These are phyloP conservation scores for Carallia pectinifolia DNA, from an alignment of 345 rosid species.

Conservation along the genomic window DNA sequence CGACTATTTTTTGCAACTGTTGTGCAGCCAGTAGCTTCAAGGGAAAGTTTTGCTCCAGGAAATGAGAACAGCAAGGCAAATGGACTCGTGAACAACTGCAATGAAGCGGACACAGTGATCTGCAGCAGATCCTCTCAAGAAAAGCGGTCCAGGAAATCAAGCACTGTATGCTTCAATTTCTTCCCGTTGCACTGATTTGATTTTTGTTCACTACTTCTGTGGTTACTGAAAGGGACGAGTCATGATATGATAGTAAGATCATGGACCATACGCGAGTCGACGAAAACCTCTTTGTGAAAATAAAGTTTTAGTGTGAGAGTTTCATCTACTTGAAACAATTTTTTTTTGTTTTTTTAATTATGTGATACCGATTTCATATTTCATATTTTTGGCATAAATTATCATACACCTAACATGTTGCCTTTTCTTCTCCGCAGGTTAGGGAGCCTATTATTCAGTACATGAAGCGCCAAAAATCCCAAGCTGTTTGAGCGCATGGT, in stretches of 20 bases:
- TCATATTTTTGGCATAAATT: no score
- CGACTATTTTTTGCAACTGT: constrained; percentile 3
- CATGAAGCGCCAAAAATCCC: constrained; percentile 74
- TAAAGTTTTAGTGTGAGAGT: no score
- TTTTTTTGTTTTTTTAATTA: no score
- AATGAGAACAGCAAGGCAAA: constrained; percentile 39
- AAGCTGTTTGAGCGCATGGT: constrained; percentile 33
- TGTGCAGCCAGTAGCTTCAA: constrained; percentile 72
- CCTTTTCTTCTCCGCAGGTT: constrained; percentile 43
- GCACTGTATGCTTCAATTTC: constrained; percentile 54
- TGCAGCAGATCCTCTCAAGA: constrained; percentile 65
- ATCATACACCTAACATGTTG: no score
- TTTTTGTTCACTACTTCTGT: no score
- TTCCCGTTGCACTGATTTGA: no score
- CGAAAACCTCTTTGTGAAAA: no score
- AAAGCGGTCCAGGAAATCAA: constrained; percentile 66
- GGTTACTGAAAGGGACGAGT: no score
- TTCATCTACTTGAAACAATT: no score
- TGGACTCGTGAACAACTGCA: constrained; percentile 22
- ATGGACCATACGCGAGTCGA: no score
- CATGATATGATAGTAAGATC: no score
- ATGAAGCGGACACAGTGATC: constrained; percentile 38
- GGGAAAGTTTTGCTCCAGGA: constrained; percentile 68
- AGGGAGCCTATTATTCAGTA: constrained; percentile 86
- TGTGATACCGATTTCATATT: no score